phyloP scores from a whole-genome alignment of 148 eudicot genomes.

The Fagopyrum tataricum region DNA sequence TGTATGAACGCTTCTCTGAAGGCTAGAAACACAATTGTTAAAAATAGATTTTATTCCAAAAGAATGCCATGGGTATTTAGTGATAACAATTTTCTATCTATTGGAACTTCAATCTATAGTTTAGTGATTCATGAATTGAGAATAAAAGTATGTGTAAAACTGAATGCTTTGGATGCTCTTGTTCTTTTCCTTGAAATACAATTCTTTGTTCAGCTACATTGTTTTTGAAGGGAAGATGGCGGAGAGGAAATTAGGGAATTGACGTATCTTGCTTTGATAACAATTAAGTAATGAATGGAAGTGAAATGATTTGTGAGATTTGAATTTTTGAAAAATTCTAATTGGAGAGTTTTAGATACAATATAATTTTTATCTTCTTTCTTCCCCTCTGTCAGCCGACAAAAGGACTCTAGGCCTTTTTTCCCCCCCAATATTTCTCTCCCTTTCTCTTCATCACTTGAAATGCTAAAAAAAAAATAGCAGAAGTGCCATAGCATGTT shows the following conservation, averaged over 20 bases:
- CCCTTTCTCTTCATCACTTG: not conserved
- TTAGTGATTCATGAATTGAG: not conserved
- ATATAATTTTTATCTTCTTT: not conserved
- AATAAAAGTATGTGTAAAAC: not conserved
- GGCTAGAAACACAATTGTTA: not conserved
- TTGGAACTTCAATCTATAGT: not conserved
- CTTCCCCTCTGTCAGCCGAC: not conserved
- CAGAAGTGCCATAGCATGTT: not conserved
- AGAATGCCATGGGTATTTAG: not conserved
- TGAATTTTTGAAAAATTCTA: not conserved
- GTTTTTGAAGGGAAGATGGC: not conserved
- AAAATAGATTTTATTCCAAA: no score
- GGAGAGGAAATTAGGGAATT: not conserved
- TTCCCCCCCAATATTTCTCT: not conserved
- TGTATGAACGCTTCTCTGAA: not conserved
- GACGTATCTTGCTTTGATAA: not conserved
- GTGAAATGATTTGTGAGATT: not conserved
- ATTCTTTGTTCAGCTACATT: not conserved
- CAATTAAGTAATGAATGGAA: not conserved
- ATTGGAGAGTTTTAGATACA: not conserved
- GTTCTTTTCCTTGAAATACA: constrained; percentile 4
- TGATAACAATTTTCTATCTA: not conserved
- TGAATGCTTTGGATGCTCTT: not conserved
- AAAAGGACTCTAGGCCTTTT: not conserved
- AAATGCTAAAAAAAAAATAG: not conserved